Conservation (phyloP, 495 filamentous ascomycete genomes). For the Penicillium mononematosum region DNA sequence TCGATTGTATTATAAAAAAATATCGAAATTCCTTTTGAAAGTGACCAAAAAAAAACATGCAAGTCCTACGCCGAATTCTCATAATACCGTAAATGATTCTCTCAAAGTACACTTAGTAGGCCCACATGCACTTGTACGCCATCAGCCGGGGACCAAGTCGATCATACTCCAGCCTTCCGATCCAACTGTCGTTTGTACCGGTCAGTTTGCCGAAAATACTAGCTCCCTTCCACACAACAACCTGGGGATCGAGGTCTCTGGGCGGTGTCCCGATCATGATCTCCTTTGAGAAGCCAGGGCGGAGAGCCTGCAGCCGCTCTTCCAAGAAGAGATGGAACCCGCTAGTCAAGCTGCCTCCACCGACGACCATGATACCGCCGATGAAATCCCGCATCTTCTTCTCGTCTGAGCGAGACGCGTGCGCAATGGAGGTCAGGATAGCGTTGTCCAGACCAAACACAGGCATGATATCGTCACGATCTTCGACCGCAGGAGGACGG, state of each 20-base stretch:
- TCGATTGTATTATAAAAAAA: slow-evolving; percentile 14
- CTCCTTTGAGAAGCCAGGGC: slow-evolving; percentile 71
- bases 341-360: slow-evolving; percentile 79
- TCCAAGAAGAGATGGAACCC: slow-evolving; percentile 77
- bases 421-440: slow-evolving; percentile 80
- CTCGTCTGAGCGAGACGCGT: slow-evolving; percentile 84
- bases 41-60: slow-evolving; percentile 2
- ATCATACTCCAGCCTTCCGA: slow-evolving; percentile 84
- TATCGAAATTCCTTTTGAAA: background rate
- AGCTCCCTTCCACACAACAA: slow-evolving; percentile 95
- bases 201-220: slow-evolving; percentile 93
- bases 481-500: slow-evolving; percentile 50
- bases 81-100: slow-evolving; percentile 14
- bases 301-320: slow-evolving; percentile 66
- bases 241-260: slow-evolving; percentile 88
- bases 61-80: slow-evolving; percentile 11
- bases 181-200: slow-evolving; percentile 90
- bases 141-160: slow-evolving; percentile 75
- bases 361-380: slow-evolving; percentile 92
- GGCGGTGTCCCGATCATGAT: slow-evolving; percentile 88
- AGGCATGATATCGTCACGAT: slow-evolving; percentile 80
- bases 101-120: slow-evolving; percentile 45
- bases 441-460: slow-evolving; percentile 81
- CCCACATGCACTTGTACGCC: slow-evolving; percentile 87
- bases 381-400: slow-evolving; percentile 90